These are phyloP conservation scores for Epichloe hybrida DNA, from an alignment of 2,329 filamentous ascomycete genomes.

Conservation along the genomic window DNA sequence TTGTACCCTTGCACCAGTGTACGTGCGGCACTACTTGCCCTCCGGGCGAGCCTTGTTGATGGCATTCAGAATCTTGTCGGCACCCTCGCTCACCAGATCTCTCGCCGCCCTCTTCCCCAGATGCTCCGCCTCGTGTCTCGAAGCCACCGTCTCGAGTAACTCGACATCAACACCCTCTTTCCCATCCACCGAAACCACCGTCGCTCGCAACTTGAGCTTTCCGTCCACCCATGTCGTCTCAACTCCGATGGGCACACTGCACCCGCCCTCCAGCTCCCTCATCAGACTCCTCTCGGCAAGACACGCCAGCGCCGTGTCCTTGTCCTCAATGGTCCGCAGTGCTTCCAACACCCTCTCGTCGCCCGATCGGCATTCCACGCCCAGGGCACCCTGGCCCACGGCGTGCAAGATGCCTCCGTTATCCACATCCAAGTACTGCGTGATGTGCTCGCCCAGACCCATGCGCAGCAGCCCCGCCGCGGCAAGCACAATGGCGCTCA, in stretches of 20 bases:
- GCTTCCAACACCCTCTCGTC: conserved; percentile 52
- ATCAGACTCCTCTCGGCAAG: conserved; percentile 75
- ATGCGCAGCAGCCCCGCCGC: conserved; percentile 76
- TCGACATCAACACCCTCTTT: conserved; percentile 61
- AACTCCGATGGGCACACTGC: conserved; percentile 89
- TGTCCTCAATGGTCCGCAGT: conserved; percentile 48
- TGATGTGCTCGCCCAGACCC: conserved; percentile 58
- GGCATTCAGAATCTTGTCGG: conserved; percentile 68
- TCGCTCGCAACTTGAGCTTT: conserved; percentile 57
- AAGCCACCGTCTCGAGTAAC: conserved; percentile 44
- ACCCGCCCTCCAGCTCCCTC: conserved; percentile 85
- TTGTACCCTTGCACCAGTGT: not conserved
- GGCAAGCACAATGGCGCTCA: conserved; percentile 73
- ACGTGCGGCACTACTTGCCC: not conserved
- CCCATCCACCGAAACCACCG: conserved; percentile 77
- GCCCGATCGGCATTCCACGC: conserved; percentile 64
- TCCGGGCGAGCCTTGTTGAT: conserved; percentile 43
- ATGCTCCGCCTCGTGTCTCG: conserved; percentile 54
- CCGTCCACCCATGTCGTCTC: conserved; percentile 56
- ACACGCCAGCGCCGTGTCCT: conserved; percentile 54
- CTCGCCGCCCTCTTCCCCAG: conserved; percentile 65
- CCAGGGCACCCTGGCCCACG: conserved; percentile 86
- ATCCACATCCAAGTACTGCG: conserved; percentile 60
- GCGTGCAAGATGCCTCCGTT: conserved; percentile 72
- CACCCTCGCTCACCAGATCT: conserved; percentile 62